phyloP scores from a whole-genome alignment of 2,329 filamentous ascomycete species.

The Aspergillus viridinutans region DNA sequence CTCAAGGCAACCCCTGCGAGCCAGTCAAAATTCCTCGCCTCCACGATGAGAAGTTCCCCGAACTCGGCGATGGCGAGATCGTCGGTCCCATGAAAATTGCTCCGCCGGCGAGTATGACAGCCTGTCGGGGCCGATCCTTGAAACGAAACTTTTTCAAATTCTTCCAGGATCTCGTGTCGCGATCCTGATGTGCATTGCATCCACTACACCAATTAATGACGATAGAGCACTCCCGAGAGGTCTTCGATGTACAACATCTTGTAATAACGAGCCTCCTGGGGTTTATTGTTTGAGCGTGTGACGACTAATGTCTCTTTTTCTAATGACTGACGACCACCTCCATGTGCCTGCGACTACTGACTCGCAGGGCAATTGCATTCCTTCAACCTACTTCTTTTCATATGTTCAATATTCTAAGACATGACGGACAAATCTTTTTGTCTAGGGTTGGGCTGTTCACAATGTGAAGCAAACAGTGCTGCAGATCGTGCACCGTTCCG shows the following conservation, averaged over 20 bases:
- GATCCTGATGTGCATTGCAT: slow-evolving; percentile 16
- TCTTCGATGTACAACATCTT: slow-evolving; percentile 21
- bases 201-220: slow-evolving; percentile 19
- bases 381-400: slow-evolving; percentile 14
- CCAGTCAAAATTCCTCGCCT: slow-evolving; percentile 44
- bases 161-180: slow-evolving; percentile 40
- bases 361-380: slow-evolving; percentile 29
- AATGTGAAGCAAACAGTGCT: background rate
- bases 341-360: slow-evolving; percentile 30
- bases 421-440: background rate
- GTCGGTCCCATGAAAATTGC: slow-evolving; percentile 78
- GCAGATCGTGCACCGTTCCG: background rate
- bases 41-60: slow-evolving; percentile 72
- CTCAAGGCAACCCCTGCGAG: slow-evolving; percentile 45
- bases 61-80: slow-evolving; percentile 84
- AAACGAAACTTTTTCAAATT: slow-evolving; percentile 44
- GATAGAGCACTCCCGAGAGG: slow-evolving; percentile 21
- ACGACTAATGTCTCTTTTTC: slow-evolving; percentile 30
- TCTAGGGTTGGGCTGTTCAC: background rate
- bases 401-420: slow-evolving; percentile 9
- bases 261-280: slow-evolving; percentile 15
- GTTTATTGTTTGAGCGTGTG: slow-evolving; percentile 18
- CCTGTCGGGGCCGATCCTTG: slow-evolving; percentile 35
- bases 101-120: slow-evolving; percentile 35
- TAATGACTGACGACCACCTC: slow-evolving; percentile 23